A percentile compares a stretch with the other conserved stretches of the same genome.
These are phyloP conservation scores for Guadua angustifolia DNA, from an alignment of 176 grass and related monocot species.

Conservation along the genomic window DNA sequence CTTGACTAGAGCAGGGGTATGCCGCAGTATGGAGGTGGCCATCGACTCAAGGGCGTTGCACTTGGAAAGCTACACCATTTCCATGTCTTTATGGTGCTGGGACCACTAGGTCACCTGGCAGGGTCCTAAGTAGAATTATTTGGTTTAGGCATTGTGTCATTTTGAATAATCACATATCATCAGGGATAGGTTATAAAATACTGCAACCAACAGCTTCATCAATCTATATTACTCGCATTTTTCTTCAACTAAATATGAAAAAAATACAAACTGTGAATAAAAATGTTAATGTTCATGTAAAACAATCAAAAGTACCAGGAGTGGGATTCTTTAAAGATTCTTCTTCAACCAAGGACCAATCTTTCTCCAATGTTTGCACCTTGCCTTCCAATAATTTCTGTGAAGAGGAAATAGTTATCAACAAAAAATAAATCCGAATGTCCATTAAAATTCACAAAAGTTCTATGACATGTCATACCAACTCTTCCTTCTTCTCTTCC, in stretches of 20 bases:
- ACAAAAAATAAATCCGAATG: not conserved
- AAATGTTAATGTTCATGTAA: conserved; percentile 15
- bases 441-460: conserved; percentile 21
- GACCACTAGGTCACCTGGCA: too few relatives aligned
- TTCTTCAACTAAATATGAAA: conserved; percentile 10
- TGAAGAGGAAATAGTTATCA: conserved; percentile 22
- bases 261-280: conserved; percentile 10
- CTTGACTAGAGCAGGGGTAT: too few relatives aligned
- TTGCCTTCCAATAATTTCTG: conserved; percentile 68
- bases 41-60: too few relatives aligned
- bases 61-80: too few relatives aligned
- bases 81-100: too few relatives aligned
- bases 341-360: conserved; percentile 69
- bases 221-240: not conserved
- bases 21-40: too few relatives aligned
- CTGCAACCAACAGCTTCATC: conserved; percentile 31
- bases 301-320: conserved; percentile 57
- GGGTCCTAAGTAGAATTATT: not conserved
- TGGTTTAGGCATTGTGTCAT: not conserved
- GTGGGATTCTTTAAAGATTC: conserved; percentile 82
- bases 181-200: conserved; percentile 24
- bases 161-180: not conserved
- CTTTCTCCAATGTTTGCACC: conserved; percentile 70
- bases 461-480: conserved; percentile 46
- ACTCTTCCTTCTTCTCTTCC: conserved; percentile 73